Base-by-base conservation (phyloP, 2,329 filamentous ascomycete genomes). In the Neonectria coccinea region DNA sequence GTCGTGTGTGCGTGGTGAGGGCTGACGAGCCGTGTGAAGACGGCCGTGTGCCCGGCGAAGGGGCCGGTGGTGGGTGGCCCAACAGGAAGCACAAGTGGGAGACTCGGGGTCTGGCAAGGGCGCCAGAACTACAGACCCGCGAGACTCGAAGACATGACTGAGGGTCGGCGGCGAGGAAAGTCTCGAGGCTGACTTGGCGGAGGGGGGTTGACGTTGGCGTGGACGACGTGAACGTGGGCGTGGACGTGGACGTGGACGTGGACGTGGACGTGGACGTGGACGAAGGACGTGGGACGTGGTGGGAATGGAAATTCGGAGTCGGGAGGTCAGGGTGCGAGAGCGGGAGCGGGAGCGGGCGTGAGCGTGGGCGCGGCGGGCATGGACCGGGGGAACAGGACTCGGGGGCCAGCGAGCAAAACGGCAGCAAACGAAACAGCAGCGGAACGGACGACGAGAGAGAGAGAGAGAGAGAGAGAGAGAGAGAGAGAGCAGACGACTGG, bases 101-200 rank as follows among this genome's bases (percentile, higher is more conserved):
- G 74, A 76, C 74, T 72, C 71, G 70, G 73, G 75, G 77, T 81
- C 81, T 79, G 81, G 82, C 82, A 78, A 77, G 75, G 75, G 70
- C 76, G 82, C 82, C 82, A 82, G 79, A 79, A 81, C 82, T 84
- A 84, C 73, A 82, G 77, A 73, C 74, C 74, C 74, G 76, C 77
- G 76, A 77, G 74, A 76, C 74, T 75, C 74, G 77, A 73, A 83
- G 80, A 82, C 82, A 84, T 84, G 81, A 81, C 82, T 79, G 76
- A 70, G 62, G 66, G 68, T 71, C 70, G 72, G 67, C 71, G 67
- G 68, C 69, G 72, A 73, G 68, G 62, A 62, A 64, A 70, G 66
- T 72, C 70, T 72, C 68, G 68, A 57, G 67, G 66, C 71, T 71
- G 70, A 67, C 71, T 66, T 25, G 25, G 25, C 25, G 25, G 25